Percentiles rank a stretch among this genome's conserved stretches.
These are phyloP conservation scores for Monosporascus sp. DNA, from an alignment of 2,329 filamentous ascomycete species.

Conservation along the genomic window DNA sequence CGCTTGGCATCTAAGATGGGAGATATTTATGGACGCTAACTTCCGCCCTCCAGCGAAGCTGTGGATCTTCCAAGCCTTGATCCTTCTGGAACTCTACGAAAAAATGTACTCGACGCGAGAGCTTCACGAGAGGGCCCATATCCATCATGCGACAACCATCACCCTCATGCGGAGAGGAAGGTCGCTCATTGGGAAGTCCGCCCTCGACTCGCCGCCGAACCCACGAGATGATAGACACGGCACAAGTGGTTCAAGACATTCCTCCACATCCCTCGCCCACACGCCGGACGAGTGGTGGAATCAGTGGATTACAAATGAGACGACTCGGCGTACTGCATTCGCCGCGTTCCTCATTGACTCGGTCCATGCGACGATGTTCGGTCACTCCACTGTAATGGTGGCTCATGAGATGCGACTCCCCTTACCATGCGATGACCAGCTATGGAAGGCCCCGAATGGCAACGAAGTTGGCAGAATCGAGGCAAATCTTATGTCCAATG, in stretches of 20 bases:
- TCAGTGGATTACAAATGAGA: slow-evolving; percentile 91
- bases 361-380: slow-evolving; percentile 96
- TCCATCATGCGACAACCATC: slow-evolving; percentile 92
- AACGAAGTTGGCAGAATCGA: slow-evolving; percentile 83
- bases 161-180: slow-evolving; percentile 92
- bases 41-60: slow-evolving; percentile 90
- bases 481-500: slow-evolving; percentile 71
- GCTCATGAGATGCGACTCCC: slow-evolving; percentile 91
- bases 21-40: slow-evolving; percentile 86
- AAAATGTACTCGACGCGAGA: slow-evolving; percentile 96
- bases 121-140: slow-evolving; percentile 89
- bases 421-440: slow-evolving; percentile 83
- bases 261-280: slow-evolving; percentile 56
- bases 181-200: slow-evolving; percentile 80
- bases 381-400: slow-evolving; percentile 94
- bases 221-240: slow-evolving; percentile 53
- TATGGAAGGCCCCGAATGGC: slow-evolving; percentile 88
- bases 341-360: slow-evolving; percentile 94
- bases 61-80: slow-evolving; percentile 89
- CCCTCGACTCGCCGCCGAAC: slow-evolving; percentile 78
- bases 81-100: slow-evolving; percentile 89
- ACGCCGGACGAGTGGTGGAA: slow-evolving; percentile 91
- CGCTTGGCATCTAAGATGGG: slow-evolving; percentile 90
- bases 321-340: slow-evolving; percentile 84
- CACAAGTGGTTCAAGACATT: slow-evolving; percentile 52